Evolutionary conservation across 2,329 filamentous ascomycete species (phyloP).

Genomic region (Fusarium xylarioides): DNA sequence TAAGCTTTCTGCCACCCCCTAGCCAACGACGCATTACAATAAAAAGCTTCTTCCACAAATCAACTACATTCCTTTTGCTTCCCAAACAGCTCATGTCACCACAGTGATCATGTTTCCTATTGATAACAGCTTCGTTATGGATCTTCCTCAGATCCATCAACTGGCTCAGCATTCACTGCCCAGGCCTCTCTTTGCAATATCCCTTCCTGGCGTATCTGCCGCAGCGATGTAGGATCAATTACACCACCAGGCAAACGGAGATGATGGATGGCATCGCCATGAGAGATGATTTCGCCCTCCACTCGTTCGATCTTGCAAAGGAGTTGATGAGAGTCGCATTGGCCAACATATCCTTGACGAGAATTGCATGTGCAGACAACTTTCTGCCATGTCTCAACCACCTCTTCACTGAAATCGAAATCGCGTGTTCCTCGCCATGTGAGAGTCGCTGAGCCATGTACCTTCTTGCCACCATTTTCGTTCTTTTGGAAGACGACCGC

Average conservation of each 20-base stretch:
- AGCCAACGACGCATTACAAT: neutral
- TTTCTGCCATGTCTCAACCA: neutral
- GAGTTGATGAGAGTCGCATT: neutral
- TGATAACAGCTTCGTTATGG: neutral
- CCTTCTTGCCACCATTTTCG: neutral
- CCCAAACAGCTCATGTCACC: neutral
- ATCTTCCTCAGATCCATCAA: neutral
- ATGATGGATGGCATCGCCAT: constrained; percentile 11
- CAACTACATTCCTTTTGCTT: neutral
- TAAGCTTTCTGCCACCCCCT: neutral
- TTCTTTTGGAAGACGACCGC: neutral
- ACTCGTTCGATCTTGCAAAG: neutral
- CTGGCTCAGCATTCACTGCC: neutral
- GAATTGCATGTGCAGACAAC: neutral
- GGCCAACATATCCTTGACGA: neutral
- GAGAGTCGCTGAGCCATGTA: neutral
- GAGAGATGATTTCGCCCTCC: neutral
- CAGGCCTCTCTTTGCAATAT: neutral
- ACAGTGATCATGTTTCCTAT: neutral
- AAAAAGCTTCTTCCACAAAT: neutral
- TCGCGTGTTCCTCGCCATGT: neutral
- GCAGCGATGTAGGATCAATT: neutral
- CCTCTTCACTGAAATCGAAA: neutral
- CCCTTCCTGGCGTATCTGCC: constrained; percentile 1
- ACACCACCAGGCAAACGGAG: neutral